Conservation (phyloP, 768 basidiomycete species). For the Pleurotus ostreatus region DNA sequence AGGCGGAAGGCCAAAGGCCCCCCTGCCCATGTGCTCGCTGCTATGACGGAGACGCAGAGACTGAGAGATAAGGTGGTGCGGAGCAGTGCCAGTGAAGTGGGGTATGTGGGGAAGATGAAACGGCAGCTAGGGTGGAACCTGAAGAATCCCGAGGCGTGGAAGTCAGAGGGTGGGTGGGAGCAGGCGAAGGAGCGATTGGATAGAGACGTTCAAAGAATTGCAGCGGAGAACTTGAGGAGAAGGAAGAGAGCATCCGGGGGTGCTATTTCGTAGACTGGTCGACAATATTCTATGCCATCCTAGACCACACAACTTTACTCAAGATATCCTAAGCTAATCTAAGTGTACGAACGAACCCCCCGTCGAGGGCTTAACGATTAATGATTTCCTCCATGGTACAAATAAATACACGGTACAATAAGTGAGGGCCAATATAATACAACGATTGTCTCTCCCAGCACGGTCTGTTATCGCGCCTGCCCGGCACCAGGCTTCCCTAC, state of each 20-base stretch:
- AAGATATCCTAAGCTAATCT: too few species aligned
- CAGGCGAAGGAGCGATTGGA: conserved; percentile 26
- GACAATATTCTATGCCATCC: too few species aligned
- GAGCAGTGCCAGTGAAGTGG: conserved; percentile 54
- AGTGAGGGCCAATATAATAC: too few species aligned
- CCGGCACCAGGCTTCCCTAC: conserved; percentile 4
- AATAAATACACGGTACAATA: too few species aligned
- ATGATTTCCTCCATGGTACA: too few species aligned
- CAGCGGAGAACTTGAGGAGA: conserved; percentile 25
- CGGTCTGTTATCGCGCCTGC: not conserved
- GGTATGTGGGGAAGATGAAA: conserved; percentile 70
- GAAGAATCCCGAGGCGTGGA: conserved; percentile 31
- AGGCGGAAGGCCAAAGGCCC: conserved; percentile 49
- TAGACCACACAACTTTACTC: too few species aligned
- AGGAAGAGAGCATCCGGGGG: not conserved
- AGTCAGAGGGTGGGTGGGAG: conserved; percentile 25
- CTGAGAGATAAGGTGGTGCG: conserved; percentile 47
- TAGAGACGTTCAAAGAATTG: conserved; percentile 17
- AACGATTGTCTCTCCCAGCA: too few species aligned
- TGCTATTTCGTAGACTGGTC: too few species aligned
- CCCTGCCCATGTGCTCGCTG: conserved; percentile 55
- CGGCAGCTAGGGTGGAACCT: conserved; percentile 48
- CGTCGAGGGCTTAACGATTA: too few species aligned
- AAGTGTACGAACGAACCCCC: too few species aligned
- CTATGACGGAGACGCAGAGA: conserved; percentile 46